Percentiles rank a stretch among this genome's conserved stretches.
Evolutionary conservation across 2,329 filamentous ascomycete species (phyloP).

Genomic region (Sporothrix humicola): DNA sequence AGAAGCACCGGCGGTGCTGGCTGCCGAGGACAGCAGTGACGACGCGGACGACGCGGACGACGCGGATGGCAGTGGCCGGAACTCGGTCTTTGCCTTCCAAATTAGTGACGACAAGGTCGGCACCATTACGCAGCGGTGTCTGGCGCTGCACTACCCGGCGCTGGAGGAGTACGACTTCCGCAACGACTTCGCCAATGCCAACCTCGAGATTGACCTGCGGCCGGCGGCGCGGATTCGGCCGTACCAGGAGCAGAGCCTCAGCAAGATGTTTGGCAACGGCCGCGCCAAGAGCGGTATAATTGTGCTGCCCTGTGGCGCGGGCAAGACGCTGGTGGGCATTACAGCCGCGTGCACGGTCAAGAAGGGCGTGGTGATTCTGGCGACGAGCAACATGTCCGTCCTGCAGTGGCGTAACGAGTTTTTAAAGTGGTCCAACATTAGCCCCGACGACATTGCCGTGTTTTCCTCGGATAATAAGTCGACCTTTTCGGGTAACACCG

Average conservation of each 20-base stretch:
- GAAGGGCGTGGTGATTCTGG: conserved; percentile 92
- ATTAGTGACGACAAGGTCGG: conserved; percentile 84
- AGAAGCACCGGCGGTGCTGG: not conserved
- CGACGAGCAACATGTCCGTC: conserved; percentile 96
- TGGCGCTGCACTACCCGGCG: conserved; percentile 83
- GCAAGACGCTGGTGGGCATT: conserved; percentile 97
- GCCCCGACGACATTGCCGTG: conserved; percentile 88
- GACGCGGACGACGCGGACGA: conserved; percentile 80
- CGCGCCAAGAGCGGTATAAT: conserved; percentile 97
- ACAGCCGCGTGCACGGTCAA: conserved; percentile 97
- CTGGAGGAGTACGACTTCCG: conserved; percentile 98
- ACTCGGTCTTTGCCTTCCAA: conserved; percentile 72
- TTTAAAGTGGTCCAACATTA: conserved; percentile 95
- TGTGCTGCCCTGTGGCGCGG: conserved; percentile 92
- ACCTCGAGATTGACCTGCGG: conserved; percentile 89
- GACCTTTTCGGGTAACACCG: conserved; percentile 83
- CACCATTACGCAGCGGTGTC: conserved; percentile 84
- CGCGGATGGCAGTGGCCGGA: conserved; percentile 76
- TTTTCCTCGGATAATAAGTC: conserved; percentile 94
- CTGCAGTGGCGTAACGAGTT: conserved; percentile 97
- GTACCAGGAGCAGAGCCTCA: conserved; percentile 96
- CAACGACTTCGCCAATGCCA: conserved; percentile 86
- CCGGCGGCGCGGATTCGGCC: conserved; percentile 88
- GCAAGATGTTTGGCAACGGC: conserved; percentile 99
- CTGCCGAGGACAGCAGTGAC: conserved; percentile 45